A percentile compares a stretch with the other conserved stretches of the same genome.
Evolutionary conservation across 768 basidiomycete genomes (phyloP).

Genomic region (Auriscalpium vulgare): DNA sequence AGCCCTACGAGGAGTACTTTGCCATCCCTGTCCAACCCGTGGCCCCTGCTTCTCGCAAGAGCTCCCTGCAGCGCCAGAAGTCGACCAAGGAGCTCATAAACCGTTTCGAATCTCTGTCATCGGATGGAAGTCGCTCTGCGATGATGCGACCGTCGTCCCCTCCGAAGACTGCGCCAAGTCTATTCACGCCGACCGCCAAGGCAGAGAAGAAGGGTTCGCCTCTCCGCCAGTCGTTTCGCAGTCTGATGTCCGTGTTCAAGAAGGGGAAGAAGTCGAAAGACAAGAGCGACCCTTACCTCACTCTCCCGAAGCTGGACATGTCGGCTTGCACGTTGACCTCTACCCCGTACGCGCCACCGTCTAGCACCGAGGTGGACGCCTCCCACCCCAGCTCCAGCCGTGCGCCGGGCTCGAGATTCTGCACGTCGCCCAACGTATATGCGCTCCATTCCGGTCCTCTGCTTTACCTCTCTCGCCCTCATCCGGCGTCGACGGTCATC

Average conservation of each 20-base stretch:
- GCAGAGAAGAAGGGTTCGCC: slow-evolving; percentile 45
- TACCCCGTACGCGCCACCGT: background rate
- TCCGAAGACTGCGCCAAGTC: slow-evolving; percentile 8
- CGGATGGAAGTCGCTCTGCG: background rate
- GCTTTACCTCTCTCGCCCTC: slow-evolving; percentile 37
- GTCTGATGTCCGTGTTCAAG: slow-evolving; percentile 54
- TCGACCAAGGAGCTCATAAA: slow-evolving; percentile 46
- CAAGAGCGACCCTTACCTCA: slow-evolving; percentile 14
- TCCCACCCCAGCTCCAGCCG: background rate
- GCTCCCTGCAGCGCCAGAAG: slow-evolving; percentile 5
- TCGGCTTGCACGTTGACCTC: background rate
- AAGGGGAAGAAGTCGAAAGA: slow-evolving; percentile 29
- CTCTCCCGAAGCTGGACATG: slow-evolving; percentile 4
- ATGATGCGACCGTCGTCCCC: background rate
- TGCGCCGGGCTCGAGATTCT: slow-evolving; percentile 8
- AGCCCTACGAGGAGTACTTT: slow-evolving; percentile 15
- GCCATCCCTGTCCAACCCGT: slow-evolving; percentile 4
- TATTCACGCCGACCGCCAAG: slow-evolving; percentile 17
- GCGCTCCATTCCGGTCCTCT: slow-evolving; percentile 30
- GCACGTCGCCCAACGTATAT: slow-evolving; percentile 10
- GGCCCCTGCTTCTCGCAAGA: background rate
- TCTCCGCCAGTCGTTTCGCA: slow-evolving; percentile 56
- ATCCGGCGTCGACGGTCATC: slow-evolving; percentile 17
- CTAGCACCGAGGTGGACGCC: background rate
- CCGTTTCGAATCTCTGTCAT: slow-evolving; percentile 40